Percentiles rank a stretch among this genome's conserved stretches.
These are phyloP conservation scores for Besnoitia besnoiti DNA, from an alignment of 169 alveolate genomes.

Conservation along the genomic window DNA sequence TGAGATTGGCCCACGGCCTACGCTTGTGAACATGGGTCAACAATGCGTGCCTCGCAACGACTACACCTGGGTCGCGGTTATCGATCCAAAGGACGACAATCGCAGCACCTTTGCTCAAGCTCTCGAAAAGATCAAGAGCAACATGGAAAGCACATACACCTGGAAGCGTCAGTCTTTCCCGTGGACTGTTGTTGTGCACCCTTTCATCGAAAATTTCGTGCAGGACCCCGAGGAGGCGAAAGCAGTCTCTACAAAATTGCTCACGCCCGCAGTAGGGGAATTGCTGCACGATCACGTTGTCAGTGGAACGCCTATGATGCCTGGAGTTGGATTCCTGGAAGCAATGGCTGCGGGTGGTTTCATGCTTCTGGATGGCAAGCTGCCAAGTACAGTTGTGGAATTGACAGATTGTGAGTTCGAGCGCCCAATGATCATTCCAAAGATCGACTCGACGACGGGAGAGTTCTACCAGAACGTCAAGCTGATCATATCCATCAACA, in stretches of 20 bases:
- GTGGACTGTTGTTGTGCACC: slow-evolving; percentile 50
- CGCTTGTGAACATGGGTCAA: slow-evolving; percentile 67
- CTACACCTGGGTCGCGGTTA: slow-evolving; percentile 29
- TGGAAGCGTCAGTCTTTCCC: slow-evolving; percentile 65
- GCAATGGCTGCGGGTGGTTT: slow-evolving; percentile 71
- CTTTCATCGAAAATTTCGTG: slow-evolving; percentile 41
- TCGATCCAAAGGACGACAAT: slow-evolving; percentile 40
- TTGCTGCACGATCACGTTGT: slow-evolving; percentile 72
- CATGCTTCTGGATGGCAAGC: slow-evolving; percentile 5
- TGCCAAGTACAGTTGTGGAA: slow-evolving; percentile 47
- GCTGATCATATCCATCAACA: neutral
- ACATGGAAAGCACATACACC: neutral
- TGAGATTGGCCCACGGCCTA: slow-evolving; percentile 75
- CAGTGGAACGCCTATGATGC: slow-evolving; percentile 69
- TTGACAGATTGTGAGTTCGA: slow-evolving; percentile 46
- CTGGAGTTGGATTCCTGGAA: slow-evolving; percentile 76
- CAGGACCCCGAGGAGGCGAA: neutral
- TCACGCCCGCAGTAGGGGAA: slow-evolving; percentile 29
- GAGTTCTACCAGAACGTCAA: slow-evolving; percentile 7
- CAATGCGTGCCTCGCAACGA: slow-evolving; percentile 50
- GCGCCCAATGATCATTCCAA: slow-evolving; percentile 40
- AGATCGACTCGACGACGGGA: neutral
- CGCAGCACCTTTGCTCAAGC: neutral
- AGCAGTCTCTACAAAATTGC: neutral
- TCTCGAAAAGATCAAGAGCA: slow-evolving; percentile 4